Conservation (phyloP, 1,139 yeast genomes). For the Yamadazyma sp. region DNA sequence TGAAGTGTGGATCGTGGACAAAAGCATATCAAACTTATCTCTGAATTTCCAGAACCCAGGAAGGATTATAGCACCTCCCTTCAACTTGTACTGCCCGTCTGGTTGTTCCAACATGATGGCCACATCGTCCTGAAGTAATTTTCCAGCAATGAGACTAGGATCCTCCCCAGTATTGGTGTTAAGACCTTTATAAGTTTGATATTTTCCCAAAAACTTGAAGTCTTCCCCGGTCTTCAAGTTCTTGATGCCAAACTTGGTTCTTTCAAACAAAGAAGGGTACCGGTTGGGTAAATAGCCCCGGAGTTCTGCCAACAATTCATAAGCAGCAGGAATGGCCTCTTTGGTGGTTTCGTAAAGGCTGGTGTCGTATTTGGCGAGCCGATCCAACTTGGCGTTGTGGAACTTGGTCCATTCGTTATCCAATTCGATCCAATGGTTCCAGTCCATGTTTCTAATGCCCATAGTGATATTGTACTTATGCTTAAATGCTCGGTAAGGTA, state of each 20-base stretch:
- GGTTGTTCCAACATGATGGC: constrained; percentile 63
- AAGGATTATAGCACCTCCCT: constrained; percentile 59
- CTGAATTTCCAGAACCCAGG: constrained; percentile 67
- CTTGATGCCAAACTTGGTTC: constrained; percentile 46
- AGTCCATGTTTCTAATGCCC: constrained; percentile 66
- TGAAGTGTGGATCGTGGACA: constrained; percentile 56
- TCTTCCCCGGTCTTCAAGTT: constrained; percentile 55
- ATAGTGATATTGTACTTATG: constrained; percentile 56
- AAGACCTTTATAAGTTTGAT: constrained; percentile 13
- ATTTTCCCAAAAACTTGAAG: constrained; percentile 18
- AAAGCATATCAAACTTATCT: constrained; percentile 55
- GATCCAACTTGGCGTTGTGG: constrained; percentile 50
- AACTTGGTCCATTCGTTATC: constrained; percentile 62
- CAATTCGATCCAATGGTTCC: constrained; percentile 61
- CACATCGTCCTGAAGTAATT: constrained; percentile 64
- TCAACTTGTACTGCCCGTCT: constrained; percentile 54
- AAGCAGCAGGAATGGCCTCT: constrained; percentile 54
- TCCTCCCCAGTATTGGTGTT: constrained; percentile 30
- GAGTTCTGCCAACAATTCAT: constrained; percentile 56
- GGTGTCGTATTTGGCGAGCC: constrained; percentile 46
- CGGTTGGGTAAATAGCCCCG: constrained; percentile 53
- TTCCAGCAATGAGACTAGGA: constrained; percentile 59
- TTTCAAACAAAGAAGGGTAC: constrained; percentile 55
- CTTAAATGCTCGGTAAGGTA: constrained; percentile 63
- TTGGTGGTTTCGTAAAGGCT: constrained; percentile 53